Evolutionary conservation across 106 monocot species (phyloP).

Genomic region (Apostasia shenzhenica): DNA sequence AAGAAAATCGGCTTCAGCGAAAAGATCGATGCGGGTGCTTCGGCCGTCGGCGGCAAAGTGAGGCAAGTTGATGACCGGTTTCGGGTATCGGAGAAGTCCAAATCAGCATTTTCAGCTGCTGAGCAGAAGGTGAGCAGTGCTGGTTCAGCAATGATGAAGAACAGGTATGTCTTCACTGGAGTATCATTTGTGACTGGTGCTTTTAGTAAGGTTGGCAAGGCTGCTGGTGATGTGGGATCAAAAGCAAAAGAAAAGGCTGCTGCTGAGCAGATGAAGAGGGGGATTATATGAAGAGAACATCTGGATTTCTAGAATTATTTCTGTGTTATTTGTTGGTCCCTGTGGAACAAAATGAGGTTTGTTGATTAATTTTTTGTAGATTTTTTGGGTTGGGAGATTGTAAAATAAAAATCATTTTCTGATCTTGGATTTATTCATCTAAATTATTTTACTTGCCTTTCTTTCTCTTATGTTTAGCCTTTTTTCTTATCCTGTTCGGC

Average conservation of each 20-base stretch:
- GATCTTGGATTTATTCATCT: no score
- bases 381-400: no score
- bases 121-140: conserved; percentile 57
- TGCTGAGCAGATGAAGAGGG: conserved; percentile 13
- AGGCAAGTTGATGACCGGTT: conserved; percentile 58
- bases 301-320: not conserved
- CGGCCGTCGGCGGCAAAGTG: conserved; percentile 47
- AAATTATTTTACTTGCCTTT: no score
- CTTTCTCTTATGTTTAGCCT: no score
- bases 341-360: no score
- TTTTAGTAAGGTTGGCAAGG: conserved; percentile 47
- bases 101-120: conserved; percentile 40
- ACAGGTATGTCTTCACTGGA: conserved; percentile 37
- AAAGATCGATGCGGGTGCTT: conserved; percentile 41
- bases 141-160: conserved; percentile 53
- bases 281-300: not conserved
- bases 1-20: conserved; percentile 47
- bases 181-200: conserved; percentile 48
- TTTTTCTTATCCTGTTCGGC: no score
- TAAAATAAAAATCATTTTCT: no score
- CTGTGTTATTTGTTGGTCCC: no score
- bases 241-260: conserved; percentile 50
- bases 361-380: no score
- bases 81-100: conserved; percentile 57
- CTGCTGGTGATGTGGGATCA: conserved; percentile 40